A percentile compares a stretch with the other conserved stretches of the same genome.
These are phyloP conservation scores for Aspergillus aculeatinus DNA, from an alignment of 2,329 filamentous ascomycete genomes.

Conservation along the genomic window DNA sequence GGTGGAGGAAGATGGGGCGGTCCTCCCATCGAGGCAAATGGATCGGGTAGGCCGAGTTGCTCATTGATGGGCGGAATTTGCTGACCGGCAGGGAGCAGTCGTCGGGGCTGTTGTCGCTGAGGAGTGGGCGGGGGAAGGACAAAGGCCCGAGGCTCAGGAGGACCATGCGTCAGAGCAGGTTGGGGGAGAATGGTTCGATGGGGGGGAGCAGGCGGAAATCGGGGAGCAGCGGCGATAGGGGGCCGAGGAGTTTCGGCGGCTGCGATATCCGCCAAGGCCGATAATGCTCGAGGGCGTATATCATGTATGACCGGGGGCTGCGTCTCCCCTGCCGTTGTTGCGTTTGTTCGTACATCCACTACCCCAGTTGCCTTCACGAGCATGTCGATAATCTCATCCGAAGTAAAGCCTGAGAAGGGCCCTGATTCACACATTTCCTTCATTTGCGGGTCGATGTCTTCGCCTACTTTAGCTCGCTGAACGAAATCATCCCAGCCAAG, in stretches of 20 bases:
- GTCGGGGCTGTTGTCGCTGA: constrained; percentile 36
- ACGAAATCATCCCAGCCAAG: constrained; percentile 43
- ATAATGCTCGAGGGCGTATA: constrained; percentile 29
- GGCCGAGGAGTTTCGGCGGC: constrained; percentile 31
- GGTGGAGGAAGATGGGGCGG: constrained; percentile 43
- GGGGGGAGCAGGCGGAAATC: constrained; percentile 28
- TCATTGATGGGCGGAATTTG: constrained; percentile 32
- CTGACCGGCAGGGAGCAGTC: constrained; percentile 37
- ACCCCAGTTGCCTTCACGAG: constrained; percentile 32
- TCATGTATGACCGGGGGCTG: constrained; percentile 12
- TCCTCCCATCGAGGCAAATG: constrained; percentile 35
- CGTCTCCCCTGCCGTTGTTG: constrained; percentile 9
- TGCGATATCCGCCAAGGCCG: constrained; percentile 37
- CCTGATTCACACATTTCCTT: constrained; percentile 35
- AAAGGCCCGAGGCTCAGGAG: constrained; percentile 35
- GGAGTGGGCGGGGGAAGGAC: constrained; percentile 26
- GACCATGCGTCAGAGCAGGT: constrained; percentile 24
- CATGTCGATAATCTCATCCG: constrained; percentile 25
- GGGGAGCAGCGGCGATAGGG: constrained; percentile 42
- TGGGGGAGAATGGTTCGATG: constrained; percentile 35
- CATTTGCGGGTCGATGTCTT: constrained; percentile 41
- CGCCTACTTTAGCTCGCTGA: constrained; percentile 38
- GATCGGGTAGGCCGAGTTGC: constrained; percentile 37
- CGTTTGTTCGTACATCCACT: constrained; percentile 17
- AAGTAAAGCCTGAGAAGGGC: constrained; percentile 25